phyloP scores from a whole-genome alignment of 179 eudicot species.

The Spinacia oleracea region DNA sequence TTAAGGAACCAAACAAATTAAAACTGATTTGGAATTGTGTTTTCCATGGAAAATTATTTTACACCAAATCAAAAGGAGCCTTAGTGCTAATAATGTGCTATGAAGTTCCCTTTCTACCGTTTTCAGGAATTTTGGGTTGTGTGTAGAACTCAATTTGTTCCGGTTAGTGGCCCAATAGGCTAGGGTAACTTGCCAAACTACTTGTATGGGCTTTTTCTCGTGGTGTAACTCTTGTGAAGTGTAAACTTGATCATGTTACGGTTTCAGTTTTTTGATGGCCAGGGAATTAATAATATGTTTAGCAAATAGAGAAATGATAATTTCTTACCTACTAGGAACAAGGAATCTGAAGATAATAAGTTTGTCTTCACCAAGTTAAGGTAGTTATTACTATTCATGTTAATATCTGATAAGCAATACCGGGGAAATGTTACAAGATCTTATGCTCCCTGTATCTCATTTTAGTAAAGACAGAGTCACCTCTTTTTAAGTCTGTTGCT shows the following conservation, averaged over 20 bases:
- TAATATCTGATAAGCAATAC: neutral
- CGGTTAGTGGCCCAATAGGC: neutral
- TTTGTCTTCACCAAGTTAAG: neutral
- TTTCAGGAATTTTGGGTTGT: neutral
- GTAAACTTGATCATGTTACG: neutral
- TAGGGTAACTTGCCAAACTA: neutral
- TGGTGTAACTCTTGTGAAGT: neutral
- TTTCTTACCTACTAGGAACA: neutral
- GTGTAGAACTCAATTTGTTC: neutral
- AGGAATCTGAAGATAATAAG: neutral
- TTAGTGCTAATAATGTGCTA: neutral
- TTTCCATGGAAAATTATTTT: no score
- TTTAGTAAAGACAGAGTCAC: neutral
- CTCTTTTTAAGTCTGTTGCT: neutral
- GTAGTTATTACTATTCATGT: neutral
- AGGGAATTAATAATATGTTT: neutral
- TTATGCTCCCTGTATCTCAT: neutral
- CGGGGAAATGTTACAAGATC: neutral
- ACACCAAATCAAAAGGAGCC: no score
- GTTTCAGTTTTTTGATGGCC: neutral
- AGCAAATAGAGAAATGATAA: conserved; percentile 2
- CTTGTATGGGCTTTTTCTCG: neutral
- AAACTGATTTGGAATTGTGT: no score
- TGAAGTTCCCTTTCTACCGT: neutral
- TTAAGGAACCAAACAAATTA: no score